Base-by-base conservation (phyloP, 164 flowering plant genomes). In the Malania oleifera region DNA sequence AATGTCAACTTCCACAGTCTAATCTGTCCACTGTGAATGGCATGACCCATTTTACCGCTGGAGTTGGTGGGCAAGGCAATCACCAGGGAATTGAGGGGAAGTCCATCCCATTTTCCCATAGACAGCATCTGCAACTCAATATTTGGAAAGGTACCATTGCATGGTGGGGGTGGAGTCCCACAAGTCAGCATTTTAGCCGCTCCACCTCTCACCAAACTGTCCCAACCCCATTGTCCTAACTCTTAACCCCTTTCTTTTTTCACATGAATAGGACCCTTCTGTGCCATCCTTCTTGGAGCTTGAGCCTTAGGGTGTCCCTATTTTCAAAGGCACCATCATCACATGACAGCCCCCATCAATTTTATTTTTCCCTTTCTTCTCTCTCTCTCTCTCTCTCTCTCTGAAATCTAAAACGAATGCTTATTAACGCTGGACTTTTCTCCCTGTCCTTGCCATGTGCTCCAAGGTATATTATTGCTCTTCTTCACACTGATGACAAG, bases 1-100 rank as follows among this genome's bases (percentile, higher is more conserved):
- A 26, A 19, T 23, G 50, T 20, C 50, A 46, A 46, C 25, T 9
- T 46, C n/a, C 50, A 46, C 50, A 46, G 50, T 46, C 50, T 23
- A 20, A 46, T 46, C 50, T 46, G 50, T 46, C 26, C 50, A 46
- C 26, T 46, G 50, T 46, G n/a, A 13, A 46, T 11, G 7, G 14
- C 12, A 7, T 17, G 50, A 7, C 14, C 50, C 50, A 23, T 46
- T 46, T 46, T 19, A 46, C 26, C 50, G 22, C 26, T 46, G 18
- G 50, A 8, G 50, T 12, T 46, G 50, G 13, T n/a, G 22, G 22
- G 17, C 2, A 14, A 8, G 47, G 20, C 47, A 44, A 15, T 6
- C 50, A 46, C 22, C 46, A 8, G n/a, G 17, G 20, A 17, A 9
- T 31, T n/a, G n/a, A n/a, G n/a, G n/a, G n/a, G n/a, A n/a, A n/a